Percentiles rank a stretch among this genome's conserved stretches.
phyloP scores from a whole-genome alignment of 2,329 filamentous ascomycete genomes.

The Xylariaceae sp. region DNA sequence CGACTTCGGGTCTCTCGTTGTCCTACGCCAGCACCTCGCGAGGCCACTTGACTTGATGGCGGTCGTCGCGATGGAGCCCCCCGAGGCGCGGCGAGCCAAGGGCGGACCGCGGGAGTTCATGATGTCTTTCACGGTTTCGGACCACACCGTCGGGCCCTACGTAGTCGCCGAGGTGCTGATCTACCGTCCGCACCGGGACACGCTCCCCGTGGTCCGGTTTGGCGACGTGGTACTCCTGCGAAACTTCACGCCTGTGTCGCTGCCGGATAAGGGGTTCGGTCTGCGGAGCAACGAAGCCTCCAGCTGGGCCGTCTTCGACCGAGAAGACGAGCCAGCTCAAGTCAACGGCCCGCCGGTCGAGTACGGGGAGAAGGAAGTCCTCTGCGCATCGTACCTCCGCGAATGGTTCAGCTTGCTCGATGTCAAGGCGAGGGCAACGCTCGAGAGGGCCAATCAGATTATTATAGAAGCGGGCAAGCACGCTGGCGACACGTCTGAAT shows the following conservation, averaged over 20 bases:
- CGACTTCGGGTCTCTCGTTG: slow-evolving; percentile 48
- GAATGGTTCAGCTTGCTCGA: slow-evolving; percentile 47
- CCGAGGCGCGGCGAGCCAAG: slow-evolving; percentile 49
- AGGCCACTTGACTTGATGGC: slow-evolving; percentile 50
- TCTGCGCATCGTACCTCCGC: slow-evolving; percentile 44
- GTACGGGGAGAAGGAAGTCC: slow-evolving; percentile 43
- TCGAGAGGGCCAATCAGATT: slow-evolving; percentile 44
- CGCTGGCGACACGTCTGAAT: too few relatives aligned
- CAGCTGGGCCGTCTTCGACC: slow-evolving; percentile 58
- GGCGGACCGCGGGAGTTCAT: slow-evolving; percentile 54
- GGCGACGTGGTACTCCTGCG: slow-evolving; percentile 57
- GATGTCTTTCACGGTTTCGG: slow-evolving; percentile 52
- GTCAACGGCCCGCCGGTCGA: slow-evolving; percentile 57
- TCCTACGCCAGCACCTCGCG: slow-evolving; percentile 44
- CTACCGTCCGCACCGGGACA: slow-evolving; percentile 53
- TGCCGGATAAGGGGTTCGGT: slow-evolving; percentile 51
- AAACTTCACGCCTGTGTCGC: slow-evolving; percentile 48
- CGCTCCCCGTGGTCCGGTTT: slow-evolving; percentile 47
- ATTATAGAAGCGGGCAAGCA: slow-evolving; percentile 24
- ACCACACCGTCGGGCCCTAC: slow-evolving; percentile 47
- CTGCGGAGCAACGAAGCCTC: slow-evolving; percentile 50
- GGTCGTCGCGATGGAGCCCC: slow-evolving; percentile 46
- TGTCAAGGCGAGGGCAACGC: slow-evolving; percentile 38
- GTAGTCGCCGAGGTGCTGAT: slow-evolving; percentile 50
- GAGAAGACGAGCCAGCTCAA: slow-evolving; percentile 40